phyloP scores from a whole-genome alignment of 1,284 basidiomycete species.

The Anthracocystis panici-leucophaei region DNA sequence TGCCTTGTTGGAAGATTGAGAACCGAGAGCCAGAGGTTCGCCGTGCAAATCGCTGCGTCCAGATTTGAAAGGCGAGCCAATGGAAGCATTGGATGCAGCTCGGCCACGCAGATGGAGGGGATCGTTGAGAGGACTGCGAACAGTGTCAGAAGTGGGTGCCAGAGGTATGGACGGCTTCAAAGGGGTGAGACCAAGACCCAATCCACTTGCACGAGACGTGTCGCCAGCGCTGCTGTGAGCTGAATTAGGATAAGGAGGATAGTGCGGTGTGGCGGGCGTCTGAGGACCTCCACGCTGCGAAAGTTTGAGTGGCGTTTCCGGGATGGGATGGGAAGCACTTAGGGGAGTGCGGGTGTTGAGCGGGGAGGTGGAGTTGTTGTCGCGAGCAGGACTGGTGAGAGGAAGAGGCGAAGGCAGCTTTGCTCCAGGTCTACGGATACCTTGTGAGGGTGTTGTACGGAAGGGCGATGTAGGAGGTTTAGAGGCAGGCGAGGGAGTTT shows the following conservation, averaged over 20 bases:
- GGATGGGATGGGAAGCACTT: slow-evolving; percentile 57
- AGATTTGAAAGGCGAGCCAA: slow-evolving; percentile 37
- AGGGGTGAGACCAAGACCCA: slow-evolving; percentile 50
- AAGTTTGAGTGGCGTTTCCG: slow-evolving; percentile 61
- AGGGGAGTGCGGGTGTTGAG: slow-evolving; percentile 54
- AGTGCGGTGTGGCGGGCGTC: slow-evolving; percentile 48
- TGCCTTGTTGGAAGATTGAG: slow-evolving; percentile 11
- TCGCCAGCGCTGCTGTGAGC: slow-evolving; percentile 26
- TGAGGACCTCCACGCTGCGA: slow-evolving; percentile 48
- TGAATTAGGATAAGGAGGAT: slow-evolving; percentile 26
- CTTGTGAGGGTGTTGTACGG: slow-evolving; percentile 33
- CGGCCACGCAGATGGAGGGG: slow-evolving; percentile 35
- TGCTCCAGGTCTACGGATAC: slow-evolving; percentile 45
- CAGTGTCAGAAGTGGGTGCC: slow-evolving; percentile 28
- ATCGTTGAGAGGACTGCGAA: slow-evolving; percentile 34
- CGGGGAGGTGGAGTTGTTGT: slow-evolving; percentile 31
- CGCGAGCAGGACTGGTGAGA: slow-evolving; percentile 47
- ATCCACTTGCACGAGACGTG: slow-evolving; percentile 39
- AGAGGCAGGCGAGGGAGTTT: slow-evolving; percentile 24
- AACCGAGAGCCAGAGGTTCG: slow-evolving; percentile 30
- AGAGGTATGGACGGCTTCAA: slow-evolving; percentile 41
- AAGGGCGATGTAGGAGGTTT: slow-evolving; percentile 27
- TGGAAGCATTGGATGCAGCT: slow-evolving; percentile 26
- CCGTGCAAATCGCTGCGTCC: slow-evolving; percentile 22
- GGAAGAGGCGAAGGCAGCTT: slow-evolving; percentile 48